Evolutionary conservation across 371 early-diverging fungal genomes (phyloP), one percentile per base, ranked within the genome.

Genomic region (Mortierella polycephala): DNA sequence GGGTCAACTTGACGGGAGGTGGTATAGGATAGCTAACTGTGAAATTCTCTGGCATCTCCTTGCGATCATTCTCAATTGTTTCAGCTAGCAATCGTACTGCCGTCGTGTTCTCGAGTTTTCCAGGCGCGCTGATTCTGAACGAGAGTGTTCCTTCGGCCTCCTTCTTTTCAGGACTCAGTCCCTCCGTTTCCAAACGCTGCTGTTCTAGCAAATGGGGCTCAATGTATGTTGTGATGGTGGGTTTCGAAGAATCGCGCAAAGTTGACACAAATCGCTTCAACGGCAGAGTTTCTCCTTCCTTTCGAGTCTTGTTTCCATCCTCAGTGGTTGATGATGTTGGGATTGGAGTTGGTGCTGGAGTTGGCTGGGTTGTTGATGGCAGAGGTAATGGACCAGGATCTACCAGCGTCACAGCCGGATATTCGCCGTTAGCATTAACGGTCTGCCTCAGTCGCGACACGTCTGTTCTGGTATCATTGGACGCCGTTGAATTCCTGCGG

Each of bases 211-310:
- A 47, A 18, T 79, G 73, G 6, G 79, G 79, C 47, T 72, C 79
- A 37, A 79, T 51, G 41, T 79, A 79, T 5, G 79, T 79, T 14
- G 79, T 79, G 56, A 79, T 79, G 0, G 79, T 79, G 9, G 79
- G 79, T 42, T 79, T 79, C 14, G 79, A 79, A 5, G 73, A 18
- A 21, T 79, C 79, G 6, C 79, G 39, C 7, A 79, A 57, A 2
- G 79, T 72, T 2, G 79, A 79, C 5, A 79, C 73, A 52, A 79
- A 79, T 23, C 79, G 72, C 53, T 62, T 72, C 20, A 69, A 23
- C 9, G 79, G 79, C 37, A 52, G 47, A 9, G 69, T 41, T 7
- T 69, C 72, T 37, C 59, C 39, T 1, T 68, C 73, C 21, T 55
- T 50, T 40, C 44, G 59, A 39, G 41, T 11, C 39, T 46, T 60